Base-by-base conservation (phyloP, 495 filamentous ascomycete genomes). In the Aspergillus coremiiformis region DNA sequence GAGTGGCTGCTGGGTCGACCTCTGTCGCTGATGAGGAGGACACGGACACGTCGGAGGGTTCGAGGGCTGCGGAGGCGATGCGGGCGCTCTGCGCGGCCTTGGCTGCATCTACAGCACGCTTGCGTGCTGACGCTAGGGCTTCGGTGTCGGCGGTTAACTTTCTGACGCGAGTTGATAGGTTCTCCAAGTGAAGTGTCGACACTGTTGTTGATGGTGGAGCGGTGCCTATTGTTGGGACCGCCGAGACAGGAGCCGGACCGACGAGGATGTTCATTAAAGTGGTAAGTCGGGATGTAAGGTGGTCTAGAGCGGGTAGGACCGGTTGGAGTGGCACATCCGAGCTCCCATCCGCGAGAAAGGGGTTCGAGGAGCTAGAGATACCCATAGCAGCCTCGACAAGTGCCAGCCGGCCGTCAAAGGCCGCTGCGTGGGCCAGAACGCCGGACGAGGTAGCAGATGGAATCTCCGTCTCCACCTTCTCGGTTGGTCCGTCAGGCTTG, bases 341-440 rank as follows among this genome's bases (percentile, higher is more conserved):
- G 79, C 74, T 52, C 70, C 74, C 74, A 1, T 79, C 71, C 44
- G 79, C 78, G 14, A 85, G 61, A 47, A 86, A 80, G 6, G 86
- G 78, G 55, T 88, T 79, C 4, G 79, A 76, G 5, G 83, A 77
- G 11, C 80, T 83, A 11, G 79, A 83, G 35, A 96, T 77, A 14
- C 94, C 94, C 42, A 97, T 80, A 1, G 84, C 79, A 44, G 82
- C 83, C 69, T 99, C 93, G 27, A 99, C 73, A 7, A 84, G 60
- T 0, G 84, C 71, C 3, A 99, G 76, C 4, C 93, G 84, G 27
- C 78, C 73, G 63, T 96, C 93, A 54, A 97, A 95, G 50, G 92
- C 87, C 21, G 90, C 88, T 5, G 89, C 88, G 60, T 88, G 86
- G 17, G 84, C 80, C 11, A 96, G 77, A 17, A 85, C 70, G 62